These are phyloP conservation scores for Populus davidiana DNA, from an alignment of 345 rosid genomes.

Conservation along the genomic window DNA sequence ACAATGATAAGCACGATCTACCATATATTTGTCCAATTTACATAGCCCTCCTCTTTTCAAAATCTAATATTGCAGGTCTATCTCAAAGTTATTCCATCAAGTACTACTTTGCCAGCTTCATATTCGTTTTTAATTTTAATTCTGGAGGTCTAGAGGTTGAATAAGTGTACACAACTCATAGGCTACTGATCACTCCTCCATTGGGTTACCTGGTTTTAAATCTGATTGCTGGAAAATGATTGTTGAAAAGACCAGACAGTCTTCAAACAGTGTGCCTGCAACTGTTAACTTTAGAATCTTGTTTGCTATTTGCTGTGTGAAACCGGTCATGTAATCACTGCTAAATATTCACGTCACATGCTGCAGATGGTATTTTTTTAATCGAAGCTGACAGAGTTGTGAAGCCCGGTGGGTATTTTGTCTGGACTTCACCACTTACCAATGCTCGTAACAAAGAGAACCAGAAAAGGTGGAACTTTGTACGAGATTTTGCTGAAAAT, in stretches of 20 bases:
- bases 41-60: background rate
- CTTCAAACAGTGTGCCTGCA: background rate
- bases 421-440: constrained; percentile 94
- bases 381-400: constrained; percentile 88
- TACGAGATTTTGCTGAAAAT: constrained; percentile 65
- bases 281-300: background rate
- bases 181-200: background rate
- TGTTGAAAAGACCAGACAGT: background rate
- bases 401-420: constrained; percentile 97
- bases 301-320: background rate
- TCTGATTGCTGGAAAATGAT: background rate
- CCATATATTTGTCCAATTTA: background rate
- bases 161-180: background rate
- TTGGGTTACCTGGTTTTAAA: background rate
- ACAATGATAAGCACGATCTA: background rate
- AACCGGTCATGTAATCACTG: background rate
- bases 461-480: constrained; percentile 65
- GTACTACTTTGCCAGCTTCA: background rate
- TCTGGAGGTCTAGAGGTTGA: background rate
- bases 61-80: background rate
- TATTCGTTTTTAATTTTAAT: background rate
- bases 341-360: background rate
- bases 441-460: constrained; percentile 69
- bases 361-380: constrained; percentile 74
- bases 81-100: background rate